Evolutionary conservation across 495 filamentous ascomycete species (phyloP).

Genomic region (Aspergillus cavernicola): DNA sequence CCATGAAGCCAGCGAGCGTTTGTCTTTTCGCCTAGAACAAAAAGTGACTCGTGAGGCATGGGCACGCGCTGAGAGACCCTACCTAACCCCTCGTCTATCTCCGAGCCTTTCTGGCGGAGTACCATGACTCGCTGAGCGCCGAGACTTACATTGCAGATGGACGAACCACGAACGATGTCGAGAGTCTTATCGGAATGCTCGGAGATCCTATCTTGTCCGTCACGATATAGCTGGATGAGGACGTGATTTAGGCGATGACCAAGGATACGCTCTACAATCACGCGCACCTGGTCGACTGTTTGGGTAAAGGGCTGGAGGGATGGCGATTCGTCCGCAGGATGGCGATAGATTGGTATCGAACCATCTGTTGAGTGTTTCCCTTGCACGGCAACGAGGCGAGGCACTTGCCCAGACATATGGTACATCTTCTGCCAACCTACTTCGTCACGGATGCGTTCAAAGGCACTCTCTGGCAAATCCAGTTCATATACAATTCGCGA

Average conservation of each 20-base stretch:
- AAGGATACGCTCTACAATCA: slow-evolving; percentile 61
- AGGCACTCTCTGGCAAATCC: slow-evolving; percentile 54
- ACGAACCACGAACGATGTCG: slow-evolving; percentile 76
- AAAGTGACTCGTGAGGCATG: slow-evolving; percentile 86
- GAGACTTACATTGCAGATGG: slow-evolving; percentile 87
- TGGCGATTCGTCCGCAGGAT: slow-evolving; percentile 87
- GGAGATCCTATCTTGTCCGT: slow-evolving; percentile 89
- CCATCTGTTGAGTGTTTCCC: slow-evolving; percentile 68
- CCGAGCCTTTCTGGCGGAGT: slow-evolving; percentile 73
- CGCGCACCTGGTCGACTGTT: slow-evolving; percentile 63
- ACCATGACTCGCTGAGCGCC: slow-evolving; percentile 90
- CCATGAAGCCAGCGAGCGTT: slow-evolving; percentile 88
- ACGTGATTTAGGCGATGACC: slow-evolving; percentile 88
- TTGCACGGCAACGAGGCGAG: slow-evolving; percentile 89
- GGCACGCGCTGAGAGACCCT: slow-evolving; percentile 61
- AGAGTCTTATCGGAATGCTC: slow-evolving; percentile 97
- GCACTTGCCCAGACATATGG: slow-evolving; percentile 87
- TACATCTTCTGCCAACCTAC: slow-evolving; percentile 90
- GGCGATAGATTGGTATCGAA: slow-evolving; percentile 85
- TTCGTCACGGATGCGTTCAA: slow-evolving; percentile 68
- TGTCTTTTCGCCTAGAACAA: slow-evolving; percentile 73
- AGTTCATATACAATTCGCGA: slow-evolving; percentile 71
- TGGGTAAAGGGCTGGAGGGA: slow-evolving; percentile 71
- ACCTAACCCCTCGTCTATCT: slow-evolving; percentile 24
- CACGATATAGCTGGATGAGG: slow-evolving; percentile 88